These are phyloP conservation scores for Thuidium tamariscinum DNA, from an alignment of 225 moss, liverwort and hornwort genomes.

Conservation along the genomic window DNA sequence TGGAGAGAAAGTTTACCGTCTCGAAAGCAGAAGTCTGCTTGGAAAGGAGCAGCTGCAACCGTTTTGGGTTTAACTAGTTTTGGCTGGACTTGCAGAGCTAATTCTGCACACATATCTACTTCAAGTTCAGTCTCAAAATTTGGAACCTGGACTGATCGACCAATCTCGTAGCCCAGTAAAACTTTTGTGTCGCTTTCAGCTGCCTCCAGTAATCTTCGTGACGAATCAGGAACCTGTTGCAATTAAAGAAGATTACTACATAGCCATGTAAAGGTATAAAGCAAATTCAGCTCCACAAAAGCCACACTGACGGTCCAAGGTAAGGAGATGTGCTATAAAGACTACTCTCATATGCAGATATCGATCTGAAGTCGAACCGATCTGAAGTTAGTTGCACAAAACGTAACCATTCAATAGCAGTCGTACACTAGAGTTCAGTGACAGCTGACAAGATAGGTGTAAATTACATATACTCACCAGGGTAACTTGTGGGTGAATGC, in stretches of 20 bases:
- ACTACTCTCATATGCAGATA: background rate
- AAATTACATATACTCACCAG: constrained; percentile 17
- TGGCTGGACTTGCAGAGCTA: constrained; percentile 71
- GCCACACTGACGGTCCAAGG: background rate
- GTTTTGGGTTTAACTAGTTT: constrained; percentile 58
- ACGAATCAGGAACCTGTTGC: constrained; percentile 49
- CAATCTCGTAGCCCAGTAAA: constrained; percentile 19
- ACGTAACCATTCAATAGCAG: background rate
- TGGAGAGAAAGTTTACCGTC: constrained; percentile 65
- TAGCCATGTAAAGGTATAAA: background rate
- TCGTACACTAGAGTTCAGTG: background rate
- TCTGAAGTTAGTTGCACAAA: background rate
- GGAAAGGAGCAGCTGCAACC: constrained; percentile 62
- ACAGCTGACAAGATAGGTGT: background rate
- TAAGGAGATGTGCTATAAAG: background rate
- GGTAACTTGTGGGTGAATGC: constrained; percentile 46
- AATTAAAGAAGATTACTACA: background rate
- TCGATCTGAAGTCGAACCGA: background rate
- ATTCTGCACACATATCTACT: constrained; percentile 77
- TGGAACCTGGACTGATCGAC: constrained; percentile 34
- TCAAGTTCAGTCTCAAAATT: constrained; percentile 36
- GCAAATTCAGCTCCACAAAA: background rate
- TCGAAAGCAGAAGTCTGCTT: constrained; percentile 53
- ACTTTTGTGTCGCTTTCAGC: constrained; percentile 1
- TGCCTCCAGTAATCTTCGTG: constrained; percentile 9